These are phyloP conservation scores for Hirsutella minnesotensis DNA, from an alignment of 2,329 filamentous ascomycete genomes.

Conservation along the genomic window DNA sequence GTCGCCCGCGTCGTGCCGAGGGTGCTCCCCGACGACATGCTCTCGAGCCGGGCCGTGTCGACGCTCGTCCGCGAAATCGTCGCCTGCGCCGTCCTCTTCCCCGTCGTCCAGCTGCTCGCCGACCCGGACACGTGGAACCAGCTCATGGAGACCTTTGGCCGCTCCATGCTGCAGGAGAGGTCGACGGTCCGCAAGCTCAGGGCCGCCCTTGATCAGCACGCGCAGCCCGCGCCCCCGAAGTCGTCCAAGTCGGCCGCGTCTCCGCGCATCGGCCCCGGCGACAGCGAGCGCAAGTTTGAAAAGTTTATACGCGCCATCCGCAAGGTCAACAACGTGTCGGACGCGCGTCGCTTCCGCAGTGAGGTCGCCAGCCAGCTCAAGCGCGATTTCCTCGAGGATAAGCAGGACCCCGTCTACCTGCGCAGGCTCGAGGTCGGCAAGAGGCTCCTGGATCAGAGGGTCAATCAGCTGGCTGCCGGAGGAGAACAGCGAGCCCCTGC, in stretches of 20 bases:
- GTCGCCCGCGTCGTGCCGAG: slow-evolving; percentile 60
- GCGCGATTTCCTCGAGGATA: slow-evolving; percentile 65
- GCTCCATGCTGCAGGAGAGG: slow-evolving; percentile 81
- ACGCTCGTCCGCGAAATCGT: slow-evolving; percentile 80
- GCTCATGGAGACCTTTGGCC: slow-evolving; percentile 78
- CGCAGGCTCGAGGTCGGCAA: slow-evolving; percentile 87
- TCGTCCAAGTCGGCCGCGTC: slow-evolving; percentile 54
- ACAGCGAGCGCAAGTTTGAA: slow-evolving; percentile 88
- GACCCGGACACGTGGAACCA: slow-evolving; percentile 98
- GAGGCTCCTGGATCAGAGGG: slow-evolving; percentile 77
- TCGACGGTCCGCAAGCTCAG: slow-evolving; percentile 89
- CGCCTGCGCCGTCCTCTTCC: slow-evolving; percentile 80
- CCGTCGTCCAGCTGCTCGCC: slow-evolving; percentile 65
- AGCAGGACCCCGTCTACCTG: slow-evolving; percentile 75
- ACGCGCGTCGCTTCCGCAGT: slow-evolving; percentile 83
- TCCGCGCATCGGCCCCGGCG: slow-evolving; percentile 66
- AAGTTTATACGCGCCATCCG: slow-evolving; percentile 84
- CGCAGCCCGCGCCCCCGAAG: slow-evolving; percentile 59
- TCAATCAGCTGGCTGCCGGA: slow-evolving; percentile 65
- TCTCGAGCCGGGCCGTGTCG: slow-evolving; percentile 69
- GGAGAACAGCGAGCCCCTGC: slow-evolving; percentile 32
- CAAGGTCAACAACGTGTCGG: slow-evolving; percentile 81
- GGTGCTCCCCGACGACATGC: slow-evolving; percentile 60
- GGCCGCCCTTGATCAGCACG: slow-evolving; percentile 87
- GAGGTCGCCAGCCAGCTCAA: slow-evolving; percentile 88